phyloP scores from a whole-genome alignment of 306 rosid species.

The Lithocarpus polystachyus region DNA sequence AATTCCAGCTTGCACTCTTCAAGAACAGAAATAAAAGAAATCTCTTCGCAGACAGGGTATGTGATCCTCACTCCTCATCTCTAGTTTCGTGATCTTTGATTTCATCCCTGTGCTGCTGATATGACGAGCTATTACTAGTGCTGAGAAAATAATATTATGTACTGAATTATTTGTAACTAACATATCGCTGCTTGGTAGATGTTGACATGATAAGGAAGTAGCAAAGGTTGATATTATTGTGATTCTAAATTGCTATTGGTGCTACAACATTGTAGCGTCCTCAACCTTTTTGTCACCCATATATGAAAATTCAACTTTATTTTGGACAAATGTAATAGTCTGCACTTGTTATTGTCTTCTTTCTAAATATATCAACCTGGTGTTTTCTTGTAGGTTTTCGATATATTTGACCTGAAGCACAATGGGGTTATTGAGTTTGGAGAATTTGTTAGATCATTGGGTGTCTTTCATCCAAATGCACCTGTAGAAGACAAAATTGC shows the following conservation, averaged over 20 bases:
- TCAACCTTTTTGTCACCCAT: not conserved
- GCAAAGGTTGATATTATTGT: not conserved
- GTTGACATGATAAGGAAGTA: not conserved
- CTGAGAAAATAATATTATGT: not conserved
- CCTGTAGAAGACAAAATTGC: conserved; percentile 61
- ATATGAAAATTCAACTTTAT: not conserved
- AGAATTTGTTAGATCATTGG: conserved; percentile 78
- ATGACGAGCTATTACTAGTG: not conserved
- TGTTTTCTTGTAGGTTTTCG: conserved; percentile 53
- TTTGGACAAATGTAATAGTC: not conserved
- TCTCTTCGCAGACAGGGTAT: conserved; percentile 84
- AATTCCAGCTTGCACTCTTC: conserved; percentile 90
- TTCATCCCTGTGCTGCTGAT: conserved; percentile 3
- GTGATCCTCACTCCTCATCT: conserved; percentile 23
- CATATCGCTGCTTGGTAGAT: not conserved
- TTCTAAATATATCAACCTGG: conserved; percentile 10
- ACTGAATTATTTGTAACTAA: not conserved
- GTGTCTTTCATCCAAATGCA: conserved; percentile 78
- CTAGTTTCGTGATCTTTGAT: not conserved
- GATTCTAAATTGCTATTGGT: not conserved
- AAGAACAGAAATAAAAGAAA: conserved; percentile 53
- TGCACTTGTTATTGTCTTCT: not conserved
- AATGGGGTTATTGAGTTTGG: conserved; percentile 87
- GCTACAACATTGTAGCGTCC: not conserved
- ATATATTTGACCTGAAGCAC: conserved; percentile 70